These are phyloP conservation scores for Phaffomyces opuntiae DNA, from an alignment of 805 yeast species.

Conservation along the genomic window DNA sequence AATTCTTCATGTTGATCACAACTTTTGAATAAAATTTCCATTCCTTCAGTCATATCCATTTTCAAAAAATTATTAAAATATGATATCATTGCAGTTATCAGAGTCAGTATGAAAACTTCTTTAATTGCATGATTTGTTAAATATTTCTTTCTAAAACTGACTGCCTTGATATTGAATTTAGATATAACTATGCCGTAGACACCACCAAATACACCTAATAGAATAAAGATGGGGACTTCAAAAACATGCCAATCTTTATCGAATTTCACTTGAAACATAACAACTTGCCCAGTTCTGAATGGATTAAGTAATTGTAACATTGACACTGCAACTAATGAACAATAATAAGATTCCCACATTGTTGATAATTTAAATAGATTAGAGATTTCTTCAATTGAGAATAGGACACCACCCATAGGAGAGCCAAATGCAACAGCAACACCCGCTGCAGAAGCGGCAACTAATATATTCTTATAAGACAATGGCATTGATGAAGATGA, in stretches of 20 bases:
- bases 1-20: conserved; percentile 47
- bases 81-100: conserved; percentile 66
- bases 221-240: conserved; percentile 73
- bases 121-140: conserved; percentile 48
- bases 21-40: conserved; percentile 84
- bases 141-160: conserved; percentile 68
- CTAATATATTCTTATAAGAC: conserved; percentile 32
- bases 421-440: conserved; percentile 98
- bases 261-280: conserved; percentile 85
- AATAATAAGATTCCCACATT: conserved; percentile 86
- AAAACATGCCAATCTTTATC: conserved; percentile 80
- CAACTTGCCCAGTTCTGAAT: conserved; percentile 90
- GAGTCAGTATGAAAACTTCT: conserved; percentile 65
- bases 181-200: conserved; percentile 75
- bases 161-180: conserved; percentile 67
- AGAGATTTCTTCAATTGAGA: conserved; percentile 87
- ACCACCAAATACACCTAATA: conserved; percentile 89
- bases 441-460: conserved; percentile 96
- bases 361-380: conserved; percentile 67
- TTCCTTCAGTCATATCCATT: conserved; percentile 91
- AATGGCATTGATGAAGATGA: conserved; percentile 3
- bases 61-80: conserved; percentile 78
- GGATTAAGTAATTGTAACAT: conserved; percentile 80
- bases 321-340: conserved; percentile 82
- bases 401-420: conserved; percentile 94